Conservation (phyloP, 2,329 filamentous ascomycete species). For the Lasiodiplodia citricola region DNA sequence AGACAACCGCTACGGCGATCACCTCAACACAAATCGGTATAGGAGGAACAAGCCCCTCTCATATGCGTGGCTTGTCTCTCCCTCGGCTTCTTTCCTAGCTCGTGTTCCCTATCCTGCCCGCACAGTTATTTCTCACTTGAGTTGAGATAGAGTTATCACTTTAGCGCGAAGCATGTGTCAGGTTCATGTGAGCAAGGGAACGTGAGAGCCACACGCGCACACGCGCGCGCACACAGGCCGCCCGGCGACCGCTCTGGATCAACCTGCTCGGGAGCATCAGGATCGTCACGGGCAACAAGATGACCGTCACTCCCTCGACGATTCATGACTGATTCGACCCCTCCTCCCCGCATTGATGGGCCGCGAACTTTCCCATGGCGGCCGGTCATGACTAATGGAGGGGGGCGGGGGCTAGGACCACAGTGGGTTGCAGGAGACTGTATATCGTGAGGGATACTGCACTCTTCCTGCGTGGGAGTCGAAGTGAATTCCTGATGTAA, state of each 20-base stretch:
- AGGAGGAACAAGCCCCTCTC: not conserved
- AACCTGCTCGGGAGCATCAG: not conserved
- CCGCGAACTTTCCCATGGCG: too few species aligned
- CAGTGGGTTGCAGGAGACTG: too few species aligned
- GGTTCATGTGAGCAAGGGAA: not conserved
- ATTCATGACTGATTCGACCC: not conserved
- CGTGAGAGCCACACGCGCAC: not conserved
- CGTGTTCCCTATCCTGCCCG: not conserved
- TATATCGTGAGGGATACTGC: too few species aligned
- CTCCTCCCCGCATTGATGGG: too few species aligned
- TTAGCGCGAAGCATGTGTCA: slow-evolving; percentile 14
- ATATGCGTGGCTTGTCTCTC: not conserved
- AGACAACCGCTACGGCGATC: too few species aligned
- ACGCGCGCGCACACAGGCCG: not conserved
- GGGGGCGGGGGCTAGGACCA: too few species aligned
- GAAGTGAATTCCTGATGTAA: too few species aligned
- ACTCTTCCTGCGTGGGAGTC: too few species aligned
- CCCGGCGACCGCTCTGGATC: not conserved
- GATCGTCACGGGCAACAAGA: not conserved
- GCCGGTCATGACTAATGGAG: too few species aligned
- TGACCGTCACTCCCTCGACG: not conserved
- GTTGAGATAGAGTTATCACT: slow-evolving; percentile 11
- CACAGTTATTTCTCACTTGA: not conserved
- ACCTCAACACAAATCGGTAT: not conserved
- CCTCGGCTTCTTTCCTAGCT: not conserved